Evolutionary conservation across 192 early-diverging fungal species (phyloP).

Genomic region (Podila epigama): DNA sequence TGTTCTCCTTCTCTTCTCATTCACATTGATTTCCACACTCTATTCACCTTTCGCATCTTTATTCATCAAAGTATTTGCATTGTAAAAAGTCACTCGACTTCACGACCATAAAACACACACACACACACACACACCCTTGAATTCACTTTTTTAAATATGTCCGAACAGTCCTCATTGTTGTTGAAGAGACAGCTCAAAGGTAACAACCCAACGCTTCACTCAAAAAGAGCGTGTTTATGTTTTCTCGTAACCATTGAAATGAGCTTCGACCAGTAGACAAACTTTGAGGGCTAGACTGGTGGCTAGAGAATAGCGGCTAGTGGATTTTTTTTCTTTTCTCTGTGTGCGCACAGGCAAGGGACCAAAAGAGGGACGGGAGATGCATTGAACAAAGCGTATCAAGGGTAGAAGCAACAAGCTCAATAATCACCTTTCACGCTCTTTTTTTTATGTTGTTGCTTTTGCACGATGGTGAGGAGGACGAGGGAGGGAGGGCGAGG

Average conservation of each 20-base stretch:
- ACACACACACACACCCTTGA: not conserved
- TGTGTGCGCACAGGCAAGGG: not conserved
- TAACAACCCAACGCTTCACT: not conserved
- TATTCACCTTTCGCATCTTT: not conserved
- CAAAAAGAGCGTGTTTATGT: not conserved
- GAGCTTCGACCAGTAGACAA: too few relatives aligned
- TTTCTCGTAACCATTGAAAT: too few relatives aligned
- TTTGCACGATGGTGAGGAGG: too few relatives aligned
- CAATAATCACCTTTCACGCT: not conserved
- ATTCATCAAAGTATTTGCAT: too few relatives aligned
- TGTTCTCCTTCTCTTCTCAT: too few relatives aligned
- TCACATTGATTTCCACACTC: not conserved
- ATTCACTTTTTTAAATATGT: not conserved
- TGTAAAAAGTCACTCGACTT: too few relatives aligned
- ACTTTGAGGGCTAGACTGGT: not conserved
- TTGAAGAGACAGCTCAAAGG: conserved; percentile 38
- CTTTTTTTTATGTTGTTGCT: too few relatives aligned
- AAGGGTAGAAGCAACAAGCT: not conserved
- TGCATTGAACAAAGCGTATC: not conserved
- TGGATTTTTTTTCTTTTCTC: not conserved
- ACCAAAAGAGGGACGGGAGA: not conserved
- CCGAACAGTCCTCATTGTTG: conserved; percentile 21
- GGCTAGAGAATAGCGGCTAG: not conserved
- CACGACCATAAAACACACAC: not conserved
- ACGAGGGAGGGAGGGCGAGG: too few relatives aligned